Evolutionary conservation across 345 rosid species (phyloP).

Genomic region (Triadica sebifera): DNA sequence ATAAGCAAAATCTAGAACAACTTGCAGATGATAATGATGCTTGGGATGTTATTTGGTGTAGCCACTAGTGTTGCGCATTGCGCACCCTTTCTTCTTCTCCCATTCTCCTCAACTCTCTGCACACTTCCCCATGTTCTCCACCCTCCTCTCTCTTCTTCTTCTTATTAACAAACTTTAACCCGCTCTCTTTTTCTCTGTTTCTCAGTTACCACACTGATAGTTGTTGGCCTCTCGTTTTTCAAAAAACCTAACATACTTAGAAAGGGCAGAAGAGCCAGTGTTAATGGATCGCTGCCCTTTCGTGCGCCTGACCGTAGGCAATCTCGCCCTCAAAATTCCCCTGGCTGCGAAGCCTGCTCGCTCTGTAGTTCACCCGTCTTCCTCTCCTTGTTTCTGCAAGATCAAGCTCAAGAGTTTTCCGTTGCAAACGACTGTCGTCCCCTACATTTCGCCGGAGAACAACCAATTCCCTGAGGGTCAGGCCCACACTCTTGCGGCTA

Average conservation of each 20-base stretch:
- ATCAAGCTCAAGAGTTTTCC: conserved; percentile 70
- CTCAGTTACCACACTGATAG: too few relatives aligned
- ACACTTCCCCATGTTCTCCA: not conserved
- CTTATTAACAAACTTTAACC: not conserved
- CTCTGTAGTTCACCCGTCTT: conserved; percentile 77
- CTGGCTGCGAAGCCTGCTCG: conserved; percentile 58
- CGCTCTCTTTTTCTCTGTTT: not conserved
- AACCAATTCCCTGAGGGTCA: conserved; percentile 35
- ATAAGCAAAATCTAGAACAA: not conserved
- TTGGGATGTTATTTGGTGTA: not conserved
- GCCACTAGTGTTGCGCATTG: conserved; percentile 5
- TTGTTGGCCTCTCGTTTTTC: not conserved
- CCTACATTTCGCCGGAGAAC: conserved; percentile 52
- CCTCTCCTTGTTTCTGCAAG: conserved; percentile 78
- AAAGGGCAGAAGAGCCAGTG: not conserved
- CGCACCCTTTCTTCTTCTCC: conserved; percentile 7
- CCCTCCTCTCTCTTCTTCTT: not conserved
- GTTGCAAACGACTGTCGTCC: conserved; percentile 59
- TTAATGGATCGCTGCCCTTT: conserved; percentile 96
- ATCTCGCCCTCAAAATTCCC: conserved; percentile 70
- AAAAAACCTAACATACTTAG: not conserved
- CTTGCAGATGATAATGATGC: not conserved
- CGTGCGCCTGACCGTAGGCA: conserved; percentile 68
- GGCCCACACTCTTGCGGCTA: conserved; percentile 48
- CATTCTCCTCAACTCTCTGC: not conserved